These are phyloP conservation scores for Dillenia turbinata DNA, from an alignment of 164 flowering plant species.

Conservation along the genomic window DNA sequence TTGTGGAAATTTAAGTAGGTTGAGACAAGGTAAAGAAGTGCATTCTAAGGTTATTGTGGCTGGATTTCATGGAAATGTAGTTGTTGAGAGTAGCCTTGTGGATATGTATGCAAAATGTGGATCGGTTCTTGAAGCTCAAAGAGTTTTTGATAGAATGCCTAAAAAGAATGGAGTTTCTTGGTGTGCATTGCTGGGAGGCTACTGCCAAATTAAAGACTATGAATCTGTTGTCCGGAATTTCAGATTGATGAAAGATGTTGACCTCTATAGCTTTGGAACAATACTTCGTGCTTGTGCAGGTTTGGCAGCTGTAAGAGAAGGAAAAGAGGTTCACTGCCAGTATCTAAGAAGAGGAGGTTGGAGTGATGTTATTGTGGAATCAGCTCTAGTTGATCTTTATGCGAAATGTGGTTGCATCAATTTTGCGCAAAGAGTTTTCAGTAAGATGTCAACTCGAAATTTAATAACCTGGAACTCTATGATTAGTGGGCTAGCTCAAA, in stretches of 20 bases:
- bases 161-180: constrained; percentile 65
- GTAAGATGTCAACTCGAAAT: constrained; percentile 39
- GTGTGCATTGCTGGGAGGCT: constrained; percentile 73
- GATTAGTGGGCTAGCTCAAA: constrained; percentile 82
- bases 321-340: constrained; percentile 87
- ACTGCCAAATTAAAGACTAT: constrained; percentile 62
- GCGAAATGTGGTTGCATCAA: constrained; percentile 74
- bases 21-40: constrained; percentile 71
- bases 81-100: constrained; percentile 77
- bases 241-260: constrained; percentile 39
- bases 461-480: constrained; percentile 85
- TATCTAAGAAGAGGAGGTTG: constrained; percentile 59
- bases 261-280: constrained; percentile 73
- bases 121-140: constrained; percentile 33
- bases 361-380: constrained; percentile 71
- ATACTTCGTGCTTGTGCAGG: constrained; percentile 85
- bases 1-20: constrained; percentile 66
- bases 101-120: constrained; percentile 95
- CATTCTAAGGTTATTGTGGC: constrained; percentile 49
- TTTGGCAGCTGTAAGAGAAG: constrained; percentile 61
- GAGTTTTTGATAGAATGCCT: constrained; percentile 65
- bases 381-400: constrained; percentile 86
- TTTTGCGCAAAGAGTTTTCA: constrained; percentile 51
- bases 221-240: constrained; percentile 51
- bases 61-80: constrained; percentile 56